These are phyloP conservation scores for Pilobolus umbonatus DNA, from an alignment of 192 early-diverging fungal genomes.

Conservation along the genomic window DNA sequence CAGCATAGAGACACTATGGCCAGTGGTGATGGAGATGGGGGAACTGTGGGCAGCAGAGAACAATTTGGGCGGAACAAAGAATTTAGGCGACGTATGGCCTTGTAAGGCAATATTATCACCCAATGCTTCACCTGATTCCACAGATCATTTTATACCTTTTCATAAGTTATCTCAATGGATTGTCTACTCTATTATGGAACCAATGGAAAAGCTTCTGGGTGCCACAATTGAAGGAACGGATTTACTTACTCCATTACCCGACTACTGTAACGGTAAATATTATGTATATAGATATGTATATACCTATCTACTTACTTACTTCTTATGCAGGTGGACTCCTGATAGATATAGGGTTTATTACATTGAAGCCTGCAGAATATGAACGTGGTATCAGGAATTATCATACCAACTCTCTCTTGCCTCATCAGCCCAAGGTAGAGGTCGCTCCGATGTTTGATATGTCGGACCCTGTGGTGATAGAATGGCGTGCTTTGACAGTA, in stretches of 20 bases:
- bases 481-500: conserved; percentile 92
- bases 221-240: conserved; percentile 57
- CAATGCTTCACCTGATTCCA: conserved; percentile 1
- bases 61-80: conserved; percentile 69
- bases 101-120: conserved; percentile 23
- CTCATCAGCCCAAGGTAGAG: conserved; percentile 37
- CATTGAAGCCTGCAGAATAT: conserved; percentile 44
- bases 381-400: conserved; percentile 56
- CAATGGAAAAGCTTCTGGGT: conserved; percentile 49
- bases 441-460: conserved; percentile 69
- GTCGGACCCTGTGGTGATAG: conserved; percentile 79
- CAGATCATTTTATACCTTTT: conserved; percentile 64
- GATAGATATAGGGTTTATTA: conserved; percentile 80
- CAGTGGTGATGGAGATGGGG: conserved; percentile 70
- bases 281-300: conserved; percentile 20
- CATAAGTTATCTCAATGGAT: conserved; percentile 96
- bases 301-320: not conserved
- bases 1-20: conserved; percentile 72
- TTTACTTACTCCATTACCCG: conserved; percentile 78
- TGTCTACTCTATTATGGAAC: conserved; percentile 86
- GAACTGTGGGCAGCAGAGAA: conserved; percentile 80
- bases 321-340: conserved; percentile 65
- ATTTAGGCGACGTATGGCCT: conserved; percentile 35
- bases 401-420: conserved; percentile 34
- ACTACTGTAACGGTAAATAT: conserved; percentile 69